phyloP scores from a whole-genome alignment of 352 stramenopile species.

The Pythium graminicola region DNA sequence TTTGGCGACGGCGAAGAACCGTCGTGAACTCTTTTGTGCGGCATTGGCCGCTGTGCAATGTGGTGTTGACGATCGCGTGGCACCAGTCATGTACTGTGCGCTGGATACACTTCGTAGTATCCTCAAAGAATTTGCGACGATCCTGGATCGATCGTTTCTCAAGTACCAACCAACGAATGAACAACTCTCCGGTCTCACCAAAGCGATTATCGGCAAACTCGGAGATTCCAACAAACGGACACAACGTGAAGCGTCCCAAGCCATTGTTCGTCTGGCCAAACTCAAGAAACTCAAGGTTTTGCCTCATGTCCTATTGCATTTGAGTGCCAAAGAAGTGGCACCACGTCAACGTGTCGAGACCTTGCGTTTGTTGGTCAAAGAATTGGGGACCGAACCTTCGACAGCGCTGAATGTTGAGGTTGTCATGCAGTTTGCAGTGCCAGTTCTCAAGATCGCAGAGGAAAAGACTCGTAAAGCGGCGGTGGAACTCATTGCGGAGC shows the following conservation, averaged over 20 bases:
- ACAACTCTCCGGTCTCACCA: conserved; percentile 47
- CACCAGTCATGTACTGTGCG: conserved; percentile 77
- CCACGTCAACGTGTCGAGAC: conserved; percentile 51
- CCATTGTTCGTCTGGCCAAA: conserved; percentile 52
- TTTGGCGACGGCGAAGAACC: conserved; percentile 29
- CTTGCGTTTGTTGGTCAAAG: conserved; percentile 45
- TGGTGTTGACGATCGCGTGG: conserved; percentile 68
- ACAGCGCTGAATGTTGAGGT: conserved; percentile 43
- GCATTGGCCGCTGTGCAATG: conserved; percentile 58
- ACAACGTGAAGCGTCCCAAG: conserved; percentile 57
- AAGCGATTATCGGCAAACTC: conserved; percentile 51
- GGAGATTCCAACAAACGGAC: conserved; percentile 80
- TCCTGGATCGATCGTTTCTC: conserved; percentile 38
- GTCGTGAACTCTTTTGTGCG: conserved; percentile 58
- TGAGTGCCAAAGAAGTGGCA: conserved; percentile 53
- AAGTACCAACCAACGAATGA: conserved; percentile 43
- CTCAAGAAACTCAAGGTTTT: conserved; percentile 53
- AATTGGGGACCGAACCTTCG: conserved; percentile 37
- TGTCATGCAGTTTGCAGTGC: conserved; percentile 61
- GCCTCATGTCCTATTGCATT: conserved; percentile 49
- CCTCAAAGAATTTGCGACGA: conserved; percentile 56
- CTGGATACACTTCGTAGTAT: conserved; percentile 62
- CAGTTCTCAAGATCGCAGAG: conserved; percentile 66
- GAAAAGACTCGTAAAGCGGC: conserved; percentile 70
- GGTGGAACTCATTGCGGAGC: conserved; percentile 58